A percentile compares a stretch with the other conserved stretches of the same genome.
phyloP scores from a whole-genome alignment of 495 filamentous ascomycete species.

The Xylaria castorea region DNA sequence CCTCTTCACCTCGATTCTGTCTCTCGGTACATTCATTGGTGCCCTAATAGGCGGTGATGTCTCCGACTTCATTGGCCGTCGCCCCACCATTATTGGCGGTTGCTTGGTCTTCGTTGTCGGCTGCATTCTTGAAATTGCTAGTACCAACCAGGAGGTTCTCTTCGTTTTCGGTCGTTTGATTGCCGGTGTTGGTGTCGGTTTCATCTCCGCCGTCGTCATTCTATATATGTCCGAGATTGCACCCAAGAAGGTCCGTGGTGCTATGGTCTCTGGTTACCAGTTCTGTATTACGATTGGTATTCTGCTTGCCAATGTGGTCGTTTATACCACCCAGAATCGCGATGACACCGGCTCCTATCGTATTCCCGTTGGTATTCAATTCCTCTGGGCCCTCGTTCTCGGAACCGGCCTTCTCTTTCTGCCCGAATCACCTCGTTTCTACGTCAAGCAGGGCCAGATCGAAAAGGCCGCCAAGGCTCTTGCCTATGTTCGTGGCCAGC shows the following conservation, averaged over 20 bases:
- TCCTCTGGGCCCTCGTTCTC: conserved; percentile 71
- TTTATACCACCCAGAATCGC: conserved; percentile 66
- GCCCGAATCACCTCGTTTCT: conserved; percentile 65
- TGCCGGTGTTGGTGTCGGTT: conserved; percentile 69
- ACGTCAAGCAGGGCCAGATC: conserved; percentile 61
- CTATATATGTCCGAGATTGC: conserved; percentile 75
- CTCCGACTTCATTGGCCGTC: conserved; percentile 68
- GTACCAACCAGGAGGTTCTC: conserved; percentile 65
- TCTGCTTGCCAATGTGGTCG: conserved; percentile 69
- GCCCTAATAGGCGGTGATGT: conserved; percentile 67
- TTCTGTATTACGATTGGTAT: conserved; percentile 77
- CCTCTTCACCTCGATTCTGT: conserved; percentile 70
- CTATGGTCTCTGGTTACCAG: conserved; percentile 72
- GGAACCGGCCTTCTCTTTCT: conserved; percentile 61
- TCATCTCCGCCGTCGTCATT: conserved; percentile 62
- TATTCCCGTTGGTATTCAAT: conserved; percentile 73
- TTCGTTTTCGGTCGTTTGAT: conserved; percentile 69
- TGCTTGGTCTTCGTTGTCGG: conserved; percentile 63
- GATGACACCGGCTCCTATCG: conserved; percentile 70
- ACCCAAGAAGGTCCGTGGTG: conserved; percentile 71
- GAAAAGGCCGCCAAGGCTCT: conserved; percentile 62
- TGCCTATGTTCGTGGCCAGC: conserved; percentile 57
- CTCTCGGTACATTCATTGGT: conserved; percentile 72
- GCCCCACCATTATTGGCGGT: conserved; percentile 65
- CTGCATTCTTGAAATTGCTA: conserved; percentile 65